Base-by-base conservation (phyloP, 345 rosid species). In the Balakata baccata region DNA sequence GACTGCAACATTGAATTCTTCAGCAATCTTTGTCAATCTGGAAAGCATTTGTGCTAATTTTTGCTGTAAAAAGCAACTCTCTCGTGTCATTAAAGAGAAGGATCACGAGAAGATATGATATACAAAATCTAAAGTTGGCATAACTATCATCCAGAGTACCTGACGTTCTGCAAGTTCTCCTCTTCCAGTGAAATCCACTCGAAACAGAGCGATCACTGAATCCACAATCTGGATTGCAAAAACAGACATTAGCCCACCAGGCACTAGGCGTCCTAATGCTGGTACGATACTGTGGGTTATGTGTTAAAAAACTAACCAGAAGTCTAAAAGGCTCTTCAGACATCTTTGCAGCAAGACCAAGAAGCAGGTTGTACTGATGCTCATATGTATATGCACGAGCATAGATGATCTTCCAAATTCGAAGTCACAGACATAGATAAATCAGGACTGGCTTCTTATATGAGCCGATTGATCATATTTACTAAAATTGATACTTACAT, bases 21-120 rank as follows among this genome's bases (percentile, higher is more conserved):
- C 97, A 3, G 97, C 92, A 53, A 94, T 89, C 89, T 92, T 94
- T 39, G 78, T 88, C 64, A 92, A 74, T 66, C 90, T 71, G 39
- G 92, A 94, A 47, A 94, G 92, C 98, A 92, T 92, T 78, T 91
- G 98, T 41, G 96, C 97, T 84, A 95, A 78, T 73, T 92, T 92
- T 92, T 92, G 96, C 99, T 92, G 91, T 74, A 79, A 75, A 81
- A 50, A n/a, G 25, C 37, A 45, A 82, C 46, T 39, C 1, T 6
- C 2, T 54, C 46, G 18, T 67, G 70, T 78, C n/a, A 83, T 68
- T 56, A 52, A 46, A 39, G 51, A 22, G 37, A 20, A 51, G 65
- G 12, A 34, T 0, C 10, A 14, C 23, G 11, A 7, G 10, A 29
- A 52, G 43, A 47, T 20, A 9, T 8, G 13, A 65, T 20, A 5